Evolutionary conservation across 2,329 filamentous ascomycete species (phyloP).

Genomic region (Penicillium palitans): DNA sequence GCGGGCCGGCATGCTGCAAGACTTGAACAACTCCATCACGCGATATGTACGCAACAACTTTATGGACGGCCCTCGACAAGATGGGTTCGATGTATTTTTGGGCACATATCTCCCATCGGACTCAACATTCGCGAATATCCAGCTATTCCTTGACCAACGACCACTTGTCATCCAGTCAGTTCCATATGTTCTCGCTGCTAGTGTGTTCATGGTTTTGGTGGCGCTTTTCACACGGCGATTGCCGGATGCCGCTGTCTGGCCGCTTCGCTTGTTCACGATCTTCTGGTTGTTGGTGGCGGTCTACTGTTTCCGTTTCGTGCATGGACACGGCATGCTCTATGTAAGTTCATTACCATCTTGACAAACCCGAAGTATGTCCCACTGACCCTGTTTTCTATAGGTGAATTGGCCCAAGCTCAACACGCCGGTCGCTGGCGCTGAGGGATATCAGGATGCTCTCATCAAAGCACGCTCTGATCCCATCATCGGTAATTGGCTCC

Average conservation of each 20-base stretch:
- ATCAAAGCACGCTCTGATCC: conserved; percentile 78
- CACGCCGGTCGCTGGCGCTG: conserved; percentile 78
- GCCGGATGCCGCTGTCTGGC: conserved; percentile 74
- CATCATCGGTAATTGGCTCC: conserved; percentile 73
- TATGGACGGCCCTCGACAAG: conserved; percentile 86
- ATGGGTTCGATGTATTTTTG: conserved; percentile 92
- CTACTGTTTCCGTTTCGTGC: conserved; percentile 76
- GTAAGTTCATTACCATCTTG: conserved; percentile 58
- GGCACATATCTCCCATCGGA: conserved; percentile 78
- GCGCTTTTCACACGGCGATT: conserved; percentile 70
- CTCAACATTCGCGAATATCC: conserved; percentile 67
- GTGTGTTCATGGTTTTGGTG: conserved; percentile 77
- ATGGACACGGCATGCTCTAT: conserved; percentile 84
- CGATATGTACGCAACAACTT: conserved; percentile 95
- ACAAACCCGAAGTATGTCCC: conserved; percentile 4
- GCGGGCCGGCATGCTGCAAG: conserved; percentile 78
- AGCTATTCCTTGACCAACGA: conserved; percentile 79
- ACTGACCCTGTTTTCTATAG: conserved; percentile 47
- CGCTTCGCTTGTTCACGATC: conserved; percentile 77
- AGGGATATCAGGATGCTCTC: conserved; percentile 86
- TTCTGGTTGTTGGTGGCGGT: conserved; percentile 70
- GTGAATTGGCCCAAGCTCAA: conserved; percentile 99
- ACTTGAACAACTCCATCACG: conserved; percentile 82
- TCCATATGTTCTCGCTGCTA: conserved; percentile 85
- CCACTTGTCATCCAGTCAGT: conserved; percentile 90